Evolutionary conservation across 148 eudicot genomes (phyloP), one percentile per base, ranked within the genome.

Genomic region (Nepenthes mirabilis): DNA sequence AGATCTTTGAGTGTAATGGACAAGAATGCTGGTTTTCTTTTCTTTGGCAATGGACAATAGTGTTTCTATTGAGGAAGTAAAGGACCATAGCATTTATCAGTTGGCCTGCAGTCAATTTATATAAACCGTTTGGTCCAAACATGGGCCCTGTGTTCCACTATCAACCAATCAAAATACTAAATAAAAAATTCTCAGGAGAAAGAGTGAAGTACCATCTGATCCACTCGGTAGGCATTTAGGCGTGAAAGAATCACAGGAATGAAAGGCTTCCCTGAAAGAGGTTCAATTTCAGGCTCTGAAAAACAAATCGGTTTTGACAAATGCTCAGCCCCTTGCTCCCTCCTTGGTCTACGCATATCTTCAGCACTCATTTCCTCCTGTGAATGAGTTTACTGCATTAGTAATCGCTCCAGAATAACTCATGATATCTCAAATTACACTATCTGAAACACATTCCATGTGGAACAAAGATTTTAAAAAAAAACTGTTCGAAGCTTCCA

Each of bases 261-360:
- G 58, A 48, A 61, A 34, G 75, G 66, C 32, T 66, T 61, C 36
- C 70, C 75, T 37, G 66, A 49, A 65, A 71, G 70, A 5, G 75
- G 70, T 50, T 65, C 75, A 34, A 58, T 71, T 37, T 71, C 70
- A 56, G 52, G 52, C 52, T 49, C 52, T 2, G 3, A 5, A 12
- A 1, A 49, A 49, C 13, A 2, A 6, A 49, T 49, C 6, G 13
- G 52, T 5, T 11, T 49, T n/a, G 52, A 49, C 13, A 11, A 2
- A 49, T 49, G 12, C 14, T 3, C 13, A 49, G 52, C 52, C 52
- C 11, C 52, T 49, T 49, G 12, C 52, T 49, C 52, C n/a, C 52
- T 49, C n/a, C 3, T 45, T 45, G 6, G 12, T n/a, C 52, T n/a
- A 12, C 3, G 52, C 14, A 5, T 49, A 10, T 5, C 10, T 49